phyloP scores from a whole-genome alignment of 441 rosid species.

The Rhodomyrtus psidioides region DNA sequence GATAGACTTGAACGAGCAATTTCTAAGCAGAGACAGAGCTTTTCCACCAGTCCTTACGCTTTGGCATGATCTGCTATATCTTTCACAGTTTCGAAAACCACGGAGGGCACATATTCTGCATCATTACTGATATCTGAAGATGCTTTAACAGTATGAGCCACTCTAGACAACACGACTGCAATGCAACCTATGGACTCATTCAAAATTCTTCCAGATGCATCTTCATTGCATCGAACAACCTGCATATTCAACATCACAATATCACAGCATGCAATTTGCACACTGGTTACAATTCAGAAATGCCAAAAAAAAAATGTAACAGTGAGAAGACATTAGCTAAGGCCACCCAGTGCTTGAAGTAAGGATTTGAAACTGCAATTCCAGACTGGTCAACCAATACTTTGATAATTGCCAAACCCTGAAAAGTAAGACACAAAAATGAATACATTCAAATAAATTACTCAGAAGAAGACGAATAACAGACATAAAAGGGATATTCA shows the following conservation, averaged over 20 bases:
- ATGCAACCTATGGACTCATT: conserved; percentile 73
- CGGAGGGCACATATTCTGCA: too few relatives aligned
- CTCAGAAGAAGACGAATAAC: too few relatives aligned
- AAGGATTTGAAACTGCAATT: conserved; percentile 35
- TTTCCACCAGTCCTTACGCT: too few relatives aligned
- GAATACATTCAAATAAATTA: too few relatives aligned
- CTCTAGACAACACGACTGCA: conserved; percentile 47
- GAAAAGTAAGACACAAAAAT: conserved; percentile 22
- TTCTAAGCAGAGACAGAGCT: too few relatives aligned
- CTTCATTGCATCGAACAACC: conserved; percentile 63
- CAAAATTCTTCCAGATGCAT: conserved; percentile 56
- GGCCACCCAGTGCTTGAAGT: conserved; percentile 82
- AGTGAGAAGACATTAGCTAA: conserved; percentile 67
- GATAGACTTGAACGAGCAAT: too few relatives aligned
- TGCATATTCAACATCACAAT: conserved; percentile 20
- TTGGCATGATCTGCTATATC: too few relatives aligned
- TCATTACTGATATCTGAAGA: conserved; percentile 13
- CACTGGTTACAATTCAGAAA: neutral
- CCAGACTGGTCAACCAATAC: conserved; percentile 46
- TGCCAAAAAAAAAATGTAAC: conserved; percentile 34
- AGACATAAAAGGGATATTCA: too few relatives aligned
- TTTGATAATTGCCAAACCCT: conserved; percentile 72
- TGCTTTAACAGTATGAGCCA: conserved; percentile 49
- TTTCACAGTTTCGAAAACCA: too few relatives aligned
- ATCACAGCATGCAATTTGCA: neutral